A percentile compares a stretch with the other conserved stretches of the same genome.
Evolutionary conservation across 345 rosid species (phyloP).

Genomic region (Hirschfeldia incana): DNA sequence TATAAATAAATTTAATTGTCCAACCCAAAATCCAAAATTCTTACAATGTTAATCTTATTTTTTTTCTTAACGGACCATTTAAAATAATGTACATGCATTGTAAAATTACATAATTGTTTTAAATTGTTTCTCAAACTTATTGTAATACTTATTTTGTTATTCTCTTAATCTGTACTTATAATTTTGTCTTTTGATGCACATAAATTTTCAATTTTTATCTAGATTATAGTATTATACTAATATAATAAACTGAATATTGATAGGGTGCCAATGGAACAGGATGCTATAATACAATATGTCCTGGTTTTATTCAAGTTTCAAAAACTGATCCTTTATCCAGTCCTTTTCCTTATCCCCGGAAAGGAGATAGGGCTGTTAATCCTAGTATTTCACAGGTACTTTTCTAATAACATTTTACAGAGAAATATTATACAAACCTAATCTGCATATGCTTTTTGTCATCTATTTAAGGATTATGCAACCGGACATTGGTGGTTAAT

Average conservation of each 20-base stretch:
- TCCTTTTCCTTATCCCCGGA: neutral
- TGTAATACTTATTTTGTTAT: neutral
- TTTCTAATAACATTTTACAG: neutral
- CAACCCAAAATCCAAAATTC: neutral
- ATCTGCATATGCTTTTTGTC: neutral
- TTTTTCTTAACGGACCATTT: neutral
- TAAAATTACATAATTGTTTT: neutral
- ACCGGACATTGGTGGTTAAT: conserved; percentile 17
- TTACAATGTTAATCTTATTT: neutral
- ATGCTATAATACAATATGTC: conserved; percentile 24
- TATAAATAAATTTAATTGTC: neutral
- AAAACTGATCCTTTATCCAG: neutral
- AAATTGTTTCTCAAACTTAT: neutral
- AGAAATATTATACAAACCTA: too few relatives aligned
- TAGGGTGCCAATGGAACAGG: conserved; percentile 26
- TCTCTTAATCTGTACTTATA: neutral
- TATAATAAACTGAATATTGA: neutral
- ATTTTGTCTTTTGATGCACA: neutral
- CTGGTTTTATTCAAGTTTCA: conserved; percentile 22
- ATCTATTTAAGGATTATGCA: neutral
- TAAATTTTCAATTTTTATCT: neutral
- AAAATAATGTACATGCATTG: neutral
- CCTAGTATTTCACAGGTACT: neutral
- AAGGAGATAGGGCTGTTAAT: neutral
- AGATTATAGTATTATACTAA: neutral